phyloP scores from a whole-genome alignment of 2,329 filamentous ascomycete species.

The Apiospora marii region DNA sequence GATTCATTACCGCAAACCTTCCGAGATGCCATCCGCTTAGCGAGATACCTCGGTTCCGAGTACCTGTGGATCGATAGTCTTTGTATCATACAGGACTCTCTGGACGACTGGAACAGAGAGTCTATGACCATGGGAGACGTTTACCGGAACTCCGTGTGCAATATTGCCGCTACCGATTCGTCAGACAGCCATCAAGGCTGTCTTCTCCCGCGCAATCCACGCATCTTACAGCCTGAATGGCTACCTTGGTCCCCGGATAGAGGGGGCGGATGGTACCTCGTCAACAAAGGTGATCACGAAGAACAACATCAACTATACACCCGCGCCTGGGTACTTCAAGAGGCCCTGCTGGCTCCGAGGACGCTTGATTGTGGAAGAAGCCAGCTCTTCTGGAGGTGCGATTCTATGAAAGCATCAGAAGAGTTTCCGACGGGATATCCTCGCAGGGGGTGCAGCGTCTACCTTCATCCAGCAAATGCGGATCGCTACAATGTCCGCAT shows the following conservation, averaged over 20 bases:
- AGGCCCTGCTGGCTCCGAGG: background rate
- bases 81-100: background rate
- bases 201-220: background rate
- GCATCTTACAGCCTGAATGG: background rate
- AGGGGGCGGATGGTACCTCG: background rate
- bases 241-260: background rate
- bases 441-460: too few relatives aligned
- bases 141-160: background rate
- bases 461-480: too few relatives aligned
- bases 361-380: background rate
- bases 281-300: background rate
- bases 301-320: background rate
- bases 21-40: background rate
- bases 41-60: background rate
- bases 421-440: too few relatives aligned
- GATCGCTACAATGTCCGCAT: background rate
- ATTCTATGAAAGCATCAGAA: background rate
- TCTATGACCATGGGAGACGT: background rate
- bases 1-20: background rate
- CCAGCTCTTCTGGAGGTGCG: background rate
- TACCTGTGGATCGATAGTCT: slow-evolving; percentile 5
- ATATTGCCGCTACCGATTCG: background rate
- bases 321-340: background rate
- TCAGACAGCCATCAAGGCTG: background rate
- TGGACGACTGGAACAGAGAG: background rate